Conservation (phyloP, 108 stramenopile genomes). For the Pinguiococcus pyrenoidosus region DNA sequence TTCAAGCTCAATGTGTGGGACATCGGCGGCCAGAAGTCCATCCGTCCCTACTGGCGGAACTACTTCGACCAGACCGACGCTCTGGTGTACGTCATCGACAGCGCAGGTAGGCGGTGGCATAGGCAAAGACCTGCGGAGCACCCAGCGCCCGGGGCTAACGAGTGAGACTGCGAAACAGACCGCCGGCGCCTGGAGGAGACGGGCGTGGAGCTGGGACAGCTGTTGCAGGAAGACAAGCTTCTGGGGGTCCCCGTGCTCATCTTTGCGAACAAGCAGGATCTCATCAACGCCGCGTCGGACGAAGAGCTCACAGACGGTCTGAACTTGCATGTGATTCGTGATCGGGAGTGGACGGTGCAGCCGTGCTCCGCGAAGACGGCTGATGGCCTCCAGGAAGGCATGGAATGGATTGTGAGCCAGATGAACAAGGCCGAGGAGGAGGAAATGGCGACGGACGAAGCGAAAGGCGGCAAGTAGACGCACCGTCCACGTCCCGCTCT, state of each 20-base stretch:
- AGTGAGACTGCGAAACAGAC: too few relatives aligned
- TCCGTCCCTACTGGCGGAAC: slow-evolving; percentile 51
- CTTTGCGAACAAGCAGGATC: slow-evolving; percentile 59
- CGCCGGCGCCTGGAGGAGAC: slow-evolving; percentile 36
- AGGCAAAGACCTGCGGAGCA: too few relatives aligned
- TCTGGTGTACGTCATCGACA: slow-evolving; percentile 37
- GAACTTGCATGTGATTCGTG: slow-evolving; percentile 30
- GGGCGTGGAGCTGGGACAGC: slow-evolving; percentile 32
- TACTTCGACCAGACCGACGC: slow-evolving; percentile 51
- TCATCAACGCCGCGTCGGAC: slow-evolving; percentile 38
- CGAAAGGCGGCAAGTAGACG: too few relatives aligned
- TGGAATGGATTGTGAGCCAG: slow-evolving; percentile 32
- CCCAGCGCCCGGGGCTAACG: too few relatives aligned
- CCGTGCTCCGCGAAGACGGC: slow-evolving; percentile 57
- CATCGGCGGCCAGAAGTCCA: slow-evolving; percentile 44
- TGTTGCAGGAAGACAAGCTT: slow-evolving; percentile 31
- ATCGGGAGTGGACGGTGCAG: slow-evolving; percentile 40
- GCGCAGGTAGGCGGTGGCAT: slow-evolving; percentile 26
- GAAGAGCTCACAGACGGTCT: slow-evolving; percentile 49
- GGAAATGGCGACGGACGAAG: slow-evolving; percentile 3
- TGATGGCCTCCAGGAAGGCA: slow-evolving; percentile 47
- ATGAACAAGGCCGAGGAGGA: slow-evolving; percentile 10
- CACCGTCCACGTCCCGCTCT: too few relatives aligned
- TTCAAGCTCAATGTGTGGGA: slow-evolving; percentile 45
- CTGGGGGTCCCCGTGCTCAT: slow-evolving; percentile 44